A percentile compares a stretch with the other conserved stretches of the same genome.
phyloP scores from a whole-genome alignment of 495 filamentous ascomycete species.

The Aspergillus steynii region DNA sequence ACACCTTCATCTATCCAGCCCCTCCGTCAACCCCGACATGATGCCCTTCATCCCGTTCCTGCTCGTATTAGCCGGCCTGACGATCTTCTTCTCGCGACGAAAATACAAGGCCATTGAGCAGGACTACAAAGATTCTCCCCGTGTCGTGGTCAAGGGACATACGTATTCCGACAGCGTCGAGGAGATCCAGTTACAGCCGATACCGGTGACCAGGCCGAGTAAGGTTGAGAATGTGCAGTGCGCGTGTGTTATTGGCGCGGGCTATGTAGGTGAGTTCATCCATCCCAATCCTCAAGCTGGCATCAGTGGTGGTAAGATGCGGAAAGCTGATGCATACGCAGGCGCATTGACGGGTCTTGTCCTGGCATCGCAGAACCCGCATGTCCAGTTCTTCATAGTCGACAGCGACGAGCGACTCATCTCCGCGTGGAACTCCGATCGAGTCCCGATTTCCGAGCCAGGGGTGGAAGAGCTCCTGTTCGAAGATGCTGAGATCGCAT shows the following conservation, averaged over 20 bases:
- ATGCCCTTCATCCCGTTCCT: constrained; percentile 21
- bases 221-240: constrained; percentile 17
- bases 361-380: constrained; percentile 68
- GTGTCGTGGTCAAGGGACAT: constrained; percentile 24
- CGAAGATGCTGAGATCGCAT: constrained; percentile 5
- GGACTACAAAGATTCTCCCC: constrained; percentile 1
- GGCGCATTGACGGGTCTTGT: constrained; percentile 74
- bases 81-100: constrained; percentile 17
- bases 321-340: constrained; percentile 19
- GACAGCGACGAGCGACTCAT: constrained; percentile 67
- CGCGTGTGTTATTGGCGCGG: constrained; percentile 24
- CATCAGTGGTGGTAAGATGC: no score
- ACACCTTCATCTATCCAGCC: neutral
- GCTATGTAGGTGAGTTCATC: constrained; percentile 16
- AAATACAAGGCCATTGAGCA: constrained; percentile 16
- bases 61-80: constrained; percentile 19
- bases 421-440: constrained; percentile 67
- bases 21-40: constrained; percentile 4
- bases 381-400: constrained; percentile 68
- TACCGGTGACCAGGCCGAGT: constrained; percentile 2
- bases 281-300: no score
- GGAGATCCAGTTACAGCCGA: constrained; percentile 1
- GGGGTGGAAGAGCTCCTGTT: constrained; percentile 45
- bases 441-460: constrained; percentile 64
- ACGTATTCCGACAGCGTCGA: constrained; percentile 23